These are phyloP conservation scores for Coprinopsis sp. DNA, from an alignment of 768 basidiomycete species.

Conservation along the genomic window DNA sequence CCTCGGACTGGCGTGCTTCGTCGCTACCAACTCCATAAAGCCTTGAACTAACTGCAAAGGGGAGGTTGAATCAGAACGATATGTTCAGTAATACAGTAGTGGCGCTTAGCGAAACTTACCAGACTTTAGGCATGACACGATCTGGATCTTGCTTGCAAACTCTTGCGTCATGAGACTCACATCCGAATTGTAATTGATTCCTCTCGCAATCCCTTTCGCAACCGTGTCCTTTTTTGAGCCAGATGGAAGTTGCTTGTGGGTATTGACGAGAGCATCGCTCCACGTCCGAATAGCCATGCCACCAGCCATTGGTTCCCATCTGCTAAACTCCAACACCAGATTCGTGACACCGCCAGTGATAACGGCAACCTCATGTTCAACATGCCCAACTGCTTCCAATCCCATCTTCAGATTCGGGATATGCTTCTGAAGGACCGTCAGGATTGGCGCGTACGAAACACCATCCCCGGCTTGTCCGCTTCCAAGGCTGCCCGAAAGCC, in stretches of 20 bases:
- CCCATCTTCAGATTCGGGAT: slow-evolving; percentile 41
- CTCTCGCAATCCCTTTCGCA: slow-evolving; percentile 46
- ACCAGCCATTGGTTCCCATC: slow-evolving; percentile 52
- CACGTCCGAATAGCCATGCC: slow-evolving; percentile 55
- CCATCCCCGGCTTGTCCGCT: slow-evolving; percentile 50
- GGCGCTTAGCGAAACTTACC: slow-evolving; percentile 29
- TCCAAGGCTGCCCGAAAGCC: slow-evolving; percentile 35
- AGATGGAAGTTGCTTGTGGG: slow-evolving; percentile 28
- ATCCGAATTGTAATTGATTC: slow-evolving; percentile 47
- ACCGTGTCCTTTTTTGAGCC: slow-evolving; percentile 36
- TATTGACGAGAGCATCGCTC: slow-evolving; percentile 44
- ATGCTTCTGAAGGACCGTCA: slow-evolving; percentile 45
- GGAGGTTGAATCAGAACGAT: not conserved
- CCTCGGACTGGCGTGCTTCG: slow-evolving; percentile 47
- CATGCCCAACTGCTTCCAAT: slow-evolving; percentile 41
- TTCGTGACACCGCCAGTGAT: slow-evolving; percentile 51
- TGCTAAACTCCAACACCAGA: slow-evolving; percentile 50
- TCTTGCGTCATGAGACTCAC: slow-evolving; percentile 48
- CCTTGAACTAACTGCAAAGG: slow-evolving; percentile 37
- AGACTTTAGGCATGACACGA: slow-evolving; percentile 47
- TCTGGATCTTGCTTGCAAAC: slow-evolving; percentile 50
- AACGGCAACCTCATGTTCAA: slow-evolving; percentile 44
- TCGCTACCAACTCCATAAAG: slow-evolving; percentile 45
- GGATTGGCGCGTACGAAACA: slow-evolving; percentile 41
- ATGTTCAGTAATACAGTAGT: not conserved